A percentile compares a stretch with the other conserved stretches of the same genome.
These are phyloP conservation scores for Paramecium tetraurelia DNA, from an alignment of 73 alveolate genomes.

Conservation along the genomic window DNA sequence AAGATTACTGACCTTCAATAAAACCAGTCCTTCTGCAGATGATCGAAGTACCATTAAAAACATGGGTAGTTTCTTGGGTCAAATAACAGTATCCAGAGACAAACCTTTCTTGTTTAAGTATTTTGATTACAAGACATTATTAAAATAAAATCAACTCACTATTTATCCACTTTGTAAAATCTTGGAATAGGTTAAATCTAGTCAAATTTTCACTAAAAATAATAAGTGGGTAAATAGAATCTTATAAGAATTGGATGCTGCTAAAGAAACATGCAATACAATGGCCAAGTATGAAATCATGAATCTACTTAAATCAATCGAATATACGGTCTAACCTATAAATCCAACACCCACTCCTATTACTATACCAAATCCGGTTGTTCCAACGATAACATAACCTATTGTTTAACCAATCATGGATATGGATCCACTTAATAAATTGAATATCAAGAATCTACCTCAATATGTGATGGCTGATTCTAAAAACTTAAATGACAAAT, in stretches of 20 bases:
- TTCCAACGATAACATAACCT: neutral
- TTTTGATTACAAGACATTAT: conserved; percentile 83
- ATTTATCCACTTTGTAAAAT: conserved; percentile 84
- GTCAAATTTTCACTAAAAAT: conserved; percentile 73
- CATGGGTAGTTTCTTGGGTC: conserved; percentile 90
- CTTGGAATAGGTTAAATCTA: conserved; percentile 72
- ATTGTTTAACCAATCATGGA: neutral
- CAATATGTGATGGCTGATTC: conserved; percentile 37
- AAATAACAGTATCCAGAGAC: conserved; percentile 80
- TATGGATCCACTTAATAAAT: neutral
- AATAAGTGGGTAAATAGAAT: conserved; percentile 86
- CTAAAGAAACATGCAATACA: neutral
- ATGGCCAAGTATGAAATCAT: conserved; percentile 40
- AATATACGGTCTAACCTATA: neutral
- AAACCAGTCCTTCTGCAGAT: neutral
- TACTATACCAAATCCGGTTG: neutral
- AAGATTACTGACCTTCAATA: neutral
- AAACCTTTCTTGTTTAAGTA: conserved; percentile 89
- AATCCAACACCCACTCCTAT: conserved; percentile 22
- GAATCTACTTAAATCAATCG: neutral
- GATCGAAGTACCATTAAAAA: conserved; percentile 70
- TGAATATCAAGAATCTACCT: neutral
- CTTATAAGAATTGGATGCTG: neutral
- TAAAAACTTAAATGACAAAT: neutral
- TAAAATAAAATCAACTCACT: conserved; percentile 72